Evolutionary conservation across 1,284 basidiomycete species (phyloP).

Genomic region (Cerrena zonata): DNA sequence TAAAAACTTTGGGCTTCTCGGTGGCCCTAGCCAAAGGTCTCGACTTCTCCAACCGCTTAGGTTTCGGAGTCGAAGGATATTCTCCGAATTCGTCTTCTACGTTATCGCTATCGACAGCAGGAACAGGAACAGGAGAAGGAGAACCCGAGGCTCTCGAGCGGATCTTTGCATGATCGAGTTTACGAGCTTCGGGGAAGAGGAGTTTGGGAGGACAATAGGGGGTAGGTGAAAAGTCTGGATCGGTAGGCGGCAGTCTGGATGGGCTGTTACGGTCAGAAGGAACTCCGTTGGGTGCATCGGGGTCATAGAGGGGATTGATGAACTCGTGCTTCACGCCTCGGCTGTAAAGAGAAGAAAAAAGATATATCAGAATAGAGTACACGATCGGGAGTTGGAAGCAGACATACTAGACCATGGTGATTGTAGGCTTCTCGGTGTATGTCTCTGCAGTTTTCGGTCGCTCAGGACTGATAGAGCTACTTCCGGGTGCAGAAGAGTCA

Average conservation of each 20-base stretch:
- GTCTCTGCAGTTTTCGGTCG: constrained; percentile 14
- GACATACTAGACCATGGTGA: constrained; percentile 58
- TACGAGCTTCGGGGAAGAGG: constrained; percentile 38
- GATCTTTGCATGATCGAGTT: constrained; percentile 11
- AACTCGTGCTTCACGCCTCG: constrained; percentile 47
- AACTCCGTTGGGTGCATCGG: constrained; percentile 23
- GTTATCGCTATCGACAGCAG: neutral
- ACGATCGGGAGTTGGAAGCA: constrained; percentile 1
- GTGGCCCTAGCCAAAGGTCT: neutral
- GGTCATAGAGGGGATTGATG: constrained; percentile 46
- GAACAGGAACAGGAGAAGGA: neutral
- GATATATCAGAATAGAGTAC: neutral
- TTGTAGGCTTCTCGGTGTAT: constrained; percentile 41
- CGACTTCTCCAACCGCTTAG: neutral
- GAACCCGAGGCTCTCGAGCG: neutral
- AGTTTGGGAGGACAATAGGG: constrained; percentile 41
- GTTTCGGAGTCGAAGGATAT: neutral
- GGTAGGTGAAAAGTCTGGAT: constrained; percentile 49
- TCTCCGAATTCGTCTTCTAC: neutral
- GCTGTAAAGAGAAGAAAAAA: constrained; percentile 28
- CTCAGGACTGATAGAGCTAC: constrained; percentile 7
- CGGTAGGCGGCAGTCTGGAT: constrained; percentile 40
- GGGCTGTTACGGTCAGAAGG: constrained; percentile 30
- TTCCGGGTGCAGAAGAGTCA: constrained; percentile 3
- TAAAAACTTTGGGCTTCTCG: neutral